Percentiles rank a stretch among this genome's conserved stretches.
Evolutionary conservation across 2,329 filamentous ascomycete genomes (phyloP).

Genomic region (Penicillium sp.): DNA sequence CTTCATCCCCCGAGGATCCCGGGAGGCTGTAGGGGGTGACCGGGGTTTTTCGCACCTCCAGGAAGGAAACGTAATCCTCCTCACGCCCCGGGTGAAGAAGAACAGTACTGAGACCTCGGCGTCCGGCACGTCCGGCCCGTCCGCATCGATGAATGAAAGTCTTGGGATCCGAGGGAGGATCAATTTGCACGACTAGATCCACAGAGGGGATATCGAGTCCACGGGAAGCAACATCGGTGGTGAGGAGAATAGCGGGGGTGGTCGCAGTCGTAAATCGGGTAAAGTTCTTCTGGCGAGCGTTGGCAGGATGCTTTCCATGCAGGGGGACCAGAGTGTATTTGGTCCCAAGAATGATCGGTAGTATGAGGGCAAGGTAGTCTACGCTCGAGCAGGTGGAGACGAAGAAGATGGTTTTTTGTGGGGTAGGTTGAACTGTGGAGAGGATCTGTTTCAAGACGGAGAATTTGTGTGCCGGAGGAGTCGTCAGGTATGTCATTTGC

Average conservation of each 20-base stretch:
- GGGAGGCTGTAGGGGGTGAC: slow-evolving; percentile 59
- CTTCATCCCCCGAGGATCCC: slow-evolving; percentile 53
- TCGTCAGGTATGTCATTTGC: slow-evolving; percentile 79
- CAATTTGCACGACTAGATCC: slow-evolving; percentile 83
- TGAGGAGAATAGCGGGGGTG: slow-evolving; percentile 74
- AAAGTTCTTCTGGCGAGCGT: slow-evolving; percentile 84
- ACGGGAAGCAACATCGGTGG: slow-evolving; percentile 84
- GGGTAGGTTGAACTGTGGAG: slow-evolving; percentile 61
- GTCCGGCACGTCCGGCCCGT: slow-evolving; percentile 57
- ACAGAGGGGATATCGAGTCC: slow-evolving; percentile 89
- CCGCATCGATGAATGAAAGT: slow-evolving; percentile 65
- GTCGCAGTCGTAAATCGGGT: slow-evolving; percentile 68
- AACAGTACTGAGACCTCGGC: slow-evolving; percentile 74
- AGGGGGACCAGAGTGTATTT: slow-evolving; percentile 69
- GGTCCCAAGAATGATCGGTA: slow-evolving; percentile 65
- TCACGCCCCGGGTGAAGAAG: slow-evolving; percentile 80
- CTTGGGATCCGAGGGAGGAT: slow-evolving; percentile 81
- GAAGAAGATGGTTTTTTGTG: slow-evolving; percentile 84
- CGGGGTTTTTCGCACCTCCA: slow-evolving; percentile 81
- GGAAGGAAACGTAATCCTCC: slow-evolving; percentile 82
- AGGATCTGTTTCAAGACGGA: slow-evolving; percentile 68
- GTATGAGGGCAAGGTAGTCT: slow-evolving; percentile 81
- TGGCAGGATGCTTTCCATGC: slow-evolving; percentile 86
- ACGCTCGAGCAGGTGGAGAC: slow-evolving; percentile 90
- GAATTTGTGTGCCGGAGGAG: slow-evolving; percentile 72